Base-by-base conservation (phyloP, 805 yeast genomes). In the Yarrowia deformans region DNA sequence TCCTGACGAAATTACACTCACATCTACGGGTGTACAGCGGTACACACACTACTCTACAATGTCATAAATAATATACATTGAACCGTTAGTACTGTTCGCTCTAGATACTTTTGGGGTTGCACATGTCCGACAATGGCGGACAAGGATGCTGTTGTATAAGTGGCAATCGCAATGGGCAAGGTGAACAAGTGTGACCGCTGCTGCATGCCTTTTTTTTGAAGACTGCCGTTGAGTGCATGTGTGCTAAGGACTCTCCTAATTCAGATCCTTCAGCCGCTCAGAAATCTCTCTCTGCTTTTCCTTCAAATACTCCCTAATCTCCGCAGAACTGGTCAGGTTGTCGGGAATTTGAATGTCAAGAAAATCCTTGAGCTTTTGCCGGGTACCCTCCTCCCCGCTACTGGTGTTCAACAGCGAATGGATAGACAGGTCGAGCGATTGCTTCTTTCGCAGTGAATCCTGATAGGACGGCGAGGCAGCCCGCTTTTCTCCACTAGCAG, bases 221-320 rank as follows among this genome's bases (percentile, higher is more conserved):
- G 10, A 23, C 34, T 46, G 50, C n/a, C 23, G 13, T 46, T 19
- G 14, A 8, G 29, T 4, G 8, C 2, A 14, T 16, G 8, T 16
- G 18, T 6, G 8, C n/a, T 16, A 13, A 6, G 23, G 18, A n/a
- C 8, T 18, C 7, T 18, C 37, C 43, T 52, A 54, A 9, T 39
- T 54, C 35, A 63, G 8, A 4, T 63, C 68, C 56, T 63, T 63
- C 19, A 78, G 73, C 69, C 77, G 77, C 69, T 78, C 81, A 52
- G 74, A 74, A n/a, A 76, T 72, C 63, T 74, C 76, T 42, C 76
- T 70, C 34, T 78, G 77, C 55, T 77, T 77, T 1, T 77, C 77
- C 35, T 75, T 70, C 29, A 79, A 68, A 45, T 73, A 77, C 69
- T 77, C 81, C 56, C 75, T 74, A 12, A 74, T 75, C 14, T 77